phyloP scores from a whole-genome alignment of 2,329 filamentous ascomycete species.

The Neonectria faginata region DNA sequence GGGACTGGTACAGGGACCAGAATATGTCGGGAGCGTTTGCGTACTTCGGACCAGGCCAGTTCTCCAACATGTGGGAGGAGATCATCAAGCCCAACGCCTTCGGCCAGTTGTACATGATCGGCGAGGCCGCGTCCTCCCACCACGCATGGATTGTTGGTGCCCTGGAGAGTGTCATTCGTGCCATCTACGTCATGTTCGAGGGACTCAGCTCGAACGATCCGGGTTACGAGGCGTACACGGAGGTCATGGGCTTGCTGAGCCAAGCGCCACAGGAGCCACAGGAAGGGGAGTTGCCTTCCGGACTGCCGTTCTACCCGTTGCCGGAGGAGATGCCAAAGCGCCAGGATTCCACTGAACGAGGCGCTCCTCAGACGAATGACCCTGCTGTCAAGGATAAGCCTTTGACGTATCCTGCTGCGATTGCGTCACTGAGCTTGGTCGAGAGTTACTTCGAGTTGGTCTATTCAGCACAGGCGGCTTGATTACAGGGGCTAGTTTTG shows the following conservation, averaged over 20 bases:
- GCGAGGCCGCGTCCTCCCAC: conserved; percentile 26
- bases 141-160: conserved; percentile 19
- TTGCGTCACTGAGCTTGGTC: conserved; percentile 11
- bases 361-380: neutral
- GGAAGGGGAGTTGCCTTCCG: neutral
- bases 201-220: conserved; percentile 9
- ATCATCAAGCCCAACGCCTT: conserved; percentile 27
- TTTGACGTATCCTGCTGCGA: conserved; percentile 11
- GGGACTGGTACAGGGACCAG: conserved; percentile 9
- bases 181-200: conserved; percentile 21
- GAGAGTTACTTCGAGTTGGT: conserved; percentile 25
- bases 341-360: neutral
- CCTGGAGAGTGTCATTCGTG: conserved; percentile 7
- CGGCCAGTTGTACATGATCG: conserved; percentile 26
- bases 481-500: neutral
- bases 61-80: conserved; percentile 24
- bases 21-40: conserved; percentile 31
- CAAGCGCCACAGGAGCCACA: neutral
- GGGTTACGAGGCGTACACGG: neutral
- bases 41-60: conserved; percentile 28
- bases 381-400: neutral
- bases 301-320: conserved; percentile 23
- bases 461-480: neutral
- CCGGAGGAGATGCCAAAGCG: conserved; percentile 22
- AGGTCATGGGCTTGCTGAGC: neutral